A percentile compares a stretch with the other conserved stretches of the same genome.
Evolutionary conservation across 2,329 filamentous ascomycete genomes (phyloP).

Genomic region (Amesomyces nigricolor): DNA sequence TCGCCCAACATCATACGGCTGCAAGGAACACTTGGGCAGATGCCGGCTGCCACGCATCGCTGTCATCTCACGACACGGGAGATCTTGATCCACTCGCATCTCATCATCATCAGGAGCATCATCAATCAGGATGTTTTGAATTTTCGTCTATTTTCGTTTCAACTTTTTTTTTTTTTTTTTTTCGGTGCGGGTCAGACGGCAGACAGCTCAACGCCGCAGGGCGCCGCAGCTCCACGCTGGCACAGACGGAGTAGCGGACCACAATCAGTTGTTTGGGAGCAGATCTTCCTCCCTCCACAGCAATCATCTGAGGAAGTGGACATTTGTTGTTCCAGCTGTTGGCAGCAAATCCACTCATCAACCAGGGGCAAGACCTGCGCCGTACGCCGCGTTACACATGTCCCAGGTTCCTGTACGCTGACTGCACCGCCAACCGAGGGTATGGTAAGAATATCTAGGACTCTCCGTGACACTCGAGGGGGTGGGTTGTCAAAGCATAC

Average conservation of each 20-base stretch:
- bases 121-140: too few species aligned
- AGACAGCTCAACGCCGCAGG: constrained; percentile 5
- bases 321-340: neutral
- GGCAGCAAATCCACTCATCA: constrained; percentile 6
- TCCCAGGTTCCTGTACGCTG: neutral
- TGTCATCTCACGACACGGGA: neutral
- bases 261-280: neutral
- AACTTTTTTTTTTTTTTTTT: neutral
- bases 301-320: neutral
- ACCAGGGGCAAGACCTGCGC: constrained; percentile 1
- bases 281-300: neutral
- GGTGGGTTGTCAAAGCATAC: neutral
- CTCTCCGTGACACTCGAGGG: too few species aligned
- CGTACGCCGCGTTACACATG: constrained; percentile 10
- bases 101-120: neutral
- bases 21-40: neutral
- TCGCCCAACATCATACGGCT: constrained; percentile 14
- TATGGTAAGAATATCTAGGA: too few species aligned
- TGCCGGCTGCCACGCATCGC: neutral
- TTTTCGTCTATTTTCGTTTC: neutral
- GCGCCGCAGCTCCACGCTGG: constrained; percentile 1
- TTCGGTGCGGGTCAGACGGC: neutral
- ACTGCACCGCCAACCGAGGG: neutral
- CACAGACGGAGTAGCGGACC: too few species aligned
- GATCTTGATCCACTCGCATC: constrained; percentile 4